phyloP scores from a whole-genome alignment of 257 asterid species.

The Nicotiana tabacum region DNA sequence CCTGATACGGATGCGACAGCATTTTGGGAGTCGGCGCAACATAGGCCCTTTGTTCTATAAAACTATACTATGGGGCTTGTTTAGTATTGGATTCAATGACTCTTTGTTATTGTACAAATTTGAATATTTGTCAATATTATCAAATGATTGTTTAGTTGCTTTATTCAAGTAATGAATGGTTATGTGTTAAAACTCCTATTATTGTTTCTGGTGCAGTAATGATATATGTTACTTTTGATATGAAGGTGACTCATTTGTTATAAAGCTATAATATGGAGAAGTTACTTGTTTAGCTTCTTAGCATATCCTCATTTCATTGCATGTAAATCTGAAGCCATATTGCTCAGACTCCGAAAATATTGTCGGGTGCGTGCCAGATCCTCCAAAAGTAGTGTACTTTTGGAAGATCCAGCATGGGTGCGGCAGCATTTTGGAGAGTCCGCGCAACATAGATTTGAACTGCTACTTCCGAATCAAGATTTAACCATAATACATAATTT shows the following conservation, averaged over 20 bases:
- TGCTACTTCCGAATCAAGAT: background rate
- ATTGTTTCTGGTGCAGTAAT: background rate
- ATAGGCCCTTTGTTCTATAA: background rate
- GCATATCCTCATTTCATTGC: background rate
- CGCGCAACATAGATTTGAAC: background rate
- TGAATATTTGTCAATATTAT: background rate
- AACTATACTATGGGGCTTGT: background rate
- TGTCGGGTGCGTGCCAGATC: background rate
- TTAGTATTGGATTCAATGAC: background rate
- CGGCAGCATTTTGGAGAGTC: too few species aligned
- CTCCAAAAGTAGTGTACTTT: background rate
- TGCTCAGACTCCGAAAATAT: background rate
- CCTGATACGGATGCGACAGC: too few species aligned
- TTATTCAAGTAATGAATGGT: background rate
- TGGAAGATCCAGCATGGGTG: background rate
- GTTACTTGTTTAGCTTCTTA: slow-evolving; percentile 7
- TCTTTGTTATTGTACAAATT: background rate
- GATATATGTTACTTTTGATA: background rate
- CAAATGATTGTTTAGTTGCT: background rate
- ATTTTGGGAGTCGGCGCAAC: background rate
- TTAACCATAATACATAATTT: background rate
- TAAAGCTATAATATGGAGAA: background rate
- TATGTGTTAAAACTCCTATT: background rate
- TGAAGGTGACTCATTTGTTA: background rate
- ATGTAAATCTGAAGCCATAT: background rate